Evolutionary conservation across 192 early-diverging fungal species (phyloP), one percentile per base, ranked within the genome.

Genomic region (Backusella liffmaniae): DNA sequence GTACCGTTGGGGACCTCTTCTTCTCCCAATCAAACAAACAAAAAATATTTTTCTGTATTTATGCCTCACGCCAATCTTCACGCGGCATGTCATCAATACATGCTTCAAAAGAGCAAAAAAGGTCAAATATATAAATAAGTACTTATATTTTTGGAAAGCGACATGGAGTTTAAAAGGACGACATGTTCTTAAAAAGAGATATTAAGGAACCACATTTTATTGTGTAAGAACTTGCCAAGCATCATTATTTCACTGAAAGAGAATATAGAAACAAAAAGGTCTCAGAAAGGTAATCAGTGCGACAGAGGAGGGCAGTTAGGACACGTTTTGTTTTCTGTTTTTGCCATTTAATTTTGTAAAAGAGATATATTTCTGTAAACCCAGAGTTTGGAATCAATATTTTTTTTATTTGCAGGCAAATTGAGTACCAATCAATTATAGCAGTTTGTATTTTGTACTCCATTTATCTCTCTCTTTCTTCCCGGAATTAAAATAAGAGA

Each of bases 241-340:
- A 49, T 21, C 18, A n/a, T n/a, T 49, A 0, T 49, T 49, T 1
- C 16, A n/a, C n/a, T 4, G 46, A n/a, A 49, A n/a, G 46, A 49
- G 46, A 49, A 49, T n/a, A 49, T 49, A 49, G 46, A 49, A 49
- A 49, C 46, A n/a, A 7, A 49, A 49, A 49, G 46, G 18, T 18
- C 46, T 49, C 46, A 49, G 18, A 21, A 49, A 49, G 46, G 46
- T 18, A 59, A 59, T 26, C 53, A 26, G 53, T 59, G 21, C 23
- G 53, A 59, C 53, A 26, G 21, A 59, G 53, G 7, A 26, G n/a
- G 21, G 3, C 21, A 26, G 46, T 49, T 26, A 26, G 23, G 23
- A 26, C 53, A 59, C 53, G 53, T 59, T 59, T 59, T 59, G 53
- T 59, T 59, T 59, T 59, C 53, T 59, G 53, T 59, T 59, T 59